Evolutionary conservation across 208 protist genomes (phyloP).

Genomic region (Entamoeba dispar): DNA sequence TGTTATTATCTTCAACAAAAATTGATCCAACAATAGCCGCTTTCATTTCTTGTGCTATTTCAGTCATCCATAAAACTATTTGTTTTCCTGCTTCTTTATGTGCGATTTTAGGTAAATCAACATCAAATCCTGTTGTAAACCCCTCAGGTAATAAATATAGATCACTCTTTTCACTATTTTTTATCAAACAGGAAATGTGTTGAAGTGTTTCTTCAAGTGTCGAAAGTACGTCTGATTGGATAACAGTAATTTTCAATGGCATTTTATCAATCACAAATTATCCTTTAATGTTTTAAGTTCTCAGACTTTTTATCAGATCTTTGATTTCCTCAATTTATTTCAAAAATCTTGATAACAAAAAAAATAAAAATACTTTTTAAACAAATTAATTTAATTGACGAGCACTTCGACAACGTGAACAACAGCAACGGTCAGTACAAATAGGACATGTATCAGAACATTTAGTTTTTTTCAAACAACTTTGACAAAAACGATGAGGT

Average conservation of each 20-base stretch:
- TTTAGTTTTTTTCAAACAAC: no score
- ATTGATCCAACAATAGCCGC: neutral
- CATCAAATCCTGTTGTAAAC: neutral
- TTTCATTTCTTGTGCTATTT: neutral
- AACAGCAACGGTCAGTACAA: no score
- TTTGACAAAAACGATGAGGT: no score
- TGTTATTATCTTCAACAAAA: neutral
- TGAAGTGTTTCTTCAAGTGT: neutral
- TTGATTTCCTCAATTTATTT: no score
- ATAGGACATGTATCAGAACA: no score
- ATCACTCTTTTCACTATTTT: neutral
- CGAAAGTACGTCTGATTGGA: neutral
- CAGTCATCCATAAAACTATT: neutral
- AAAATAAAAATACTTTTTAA: no score
- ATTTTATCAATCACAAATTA: neutral
- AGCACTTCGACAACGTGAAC: no score
- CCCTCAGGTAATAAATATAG: neutral
- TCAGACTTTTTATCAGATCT: no score
- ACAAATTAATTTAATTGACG: no score
- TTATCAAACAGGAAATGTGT: no score
- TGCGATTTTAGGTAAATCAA: neutral
- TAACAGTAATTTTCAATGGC: neutral
- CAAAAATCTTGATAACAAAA: no score
- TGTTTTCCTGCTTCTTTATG: neutral
- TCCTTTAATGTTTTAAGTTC: no score